Evolutionary conservation across 129 eudicot species (phyloP), one percentile per base, ranked within the genome.

Genomic region (Helianthus tuberosus): DNA sequence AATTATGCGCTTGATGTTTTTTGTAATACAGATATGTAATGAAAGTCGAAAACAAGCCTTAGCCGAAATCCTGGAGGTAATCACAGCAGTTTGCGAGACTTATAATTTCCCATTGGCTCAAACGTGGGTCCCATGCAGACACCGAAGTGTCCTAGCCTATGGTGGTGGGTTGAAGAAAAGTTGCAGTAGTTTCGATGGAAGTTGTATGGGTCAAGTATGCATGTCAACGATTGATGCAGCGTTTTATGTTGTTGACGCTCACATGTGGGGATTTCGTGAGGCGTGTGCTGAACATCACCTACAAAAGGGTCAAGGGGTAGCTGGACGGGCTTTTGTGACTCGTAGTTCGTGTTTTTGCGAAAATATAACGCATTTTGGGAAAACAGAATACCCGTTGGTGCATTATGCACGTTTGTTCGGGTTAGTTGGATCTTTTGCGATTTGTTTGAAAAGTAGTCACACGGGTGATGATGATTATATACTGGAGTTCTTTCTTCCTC

Each of bases 211-310:
- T 35, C 96, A 83, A 80, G 89, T 93, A 54, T 93, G 98, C 70
- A 90, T 93, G 98, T 93, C 98, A 27, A 93, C 98, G 69, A 90
- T 93, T 7, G 98, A 93, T 79, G 91, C 85, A 38, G 93, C 98
- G 7, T 86, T 82, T 74, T 90, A 93, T 39, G 83, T 90, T 44
- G 89, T 90, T 46, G 96, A 93, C 73, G 86, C 96, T 64, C 93
- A 80, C 74, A 83, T 88, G 88, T 88, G 98, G 97, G 96, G 97
- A 41, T 93, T 93, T 69, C 96, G 90, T 9, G 96, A 84, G 10
- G 98, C 97, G 35, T 90, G 98, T 71, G 85, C 89, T 17, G 97
- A 90, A 76, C 97, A 93, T 81, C 98, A 93, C 81, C 48, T 93
- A 64, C 96, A 81, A 65, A 90, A 86, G 76, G 98, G 98, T 64